Base-by-base conservation (phyloP, 306 rosid genomes). In the Quercus alba region DNA sequence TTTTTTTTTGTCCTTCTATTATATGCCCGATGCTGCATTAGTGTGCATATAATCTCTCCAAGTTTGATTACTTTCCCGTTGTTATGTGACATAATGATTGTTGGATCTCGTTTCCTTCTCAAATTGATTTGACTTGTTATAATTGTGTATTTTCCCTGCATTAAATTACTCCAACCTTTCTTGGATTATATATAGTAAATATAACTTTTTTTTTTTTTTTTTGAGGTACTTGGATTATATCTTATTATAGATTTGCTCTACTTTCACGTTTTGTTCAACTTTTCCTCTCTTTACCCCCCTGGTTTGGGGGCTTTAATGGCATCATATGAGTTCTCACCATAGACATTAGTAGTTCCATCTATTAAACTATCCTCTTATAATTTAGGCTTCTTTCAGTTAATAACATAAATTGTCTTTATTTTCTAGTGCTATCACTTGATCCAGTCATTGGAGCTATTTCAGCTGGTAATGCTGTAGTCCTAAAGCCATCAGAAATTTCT, bases 381-480 rank as follows among this genome's bases (percentile, higher is more conserved):
- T 23, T 69, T 11, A 17, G 70, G 14, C 5, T 33, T 77, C 56
- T 83, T 78, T 49, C 38, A 25, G 56, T 30, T 75, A 76, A 77
- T 41, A 25, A 41, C 18, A 20, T 28, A 5, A 59, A 41, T 72
- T 81, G 3, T 57, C 75, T 83, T 58, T 46, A 66, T 79, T 25
- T 86, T 76, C 3, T 85, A 91, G 98, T 86, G 82, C 76, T 93
- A 85, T 93, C 98, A 21, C 62, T 93, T 31, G 98, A 93, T 80
- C 97, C 98, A 17, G 87, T 93, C 57, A 93, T 93, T 44, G 97
- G 98, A 82, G 97, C 98, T 15, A 90, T 93, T 74, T 87, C 94
- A 44, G 94, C 97, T 0, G 97, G 98, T 21, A 93, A 93, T 23
- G 70, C 92, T 0, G 97, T 93, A 76, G 92, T 91, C 68, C 82